phyloP scores from a whole-genome alignment of 1,139 yeast genomes.

The Williopsis jadinii region DNA sequence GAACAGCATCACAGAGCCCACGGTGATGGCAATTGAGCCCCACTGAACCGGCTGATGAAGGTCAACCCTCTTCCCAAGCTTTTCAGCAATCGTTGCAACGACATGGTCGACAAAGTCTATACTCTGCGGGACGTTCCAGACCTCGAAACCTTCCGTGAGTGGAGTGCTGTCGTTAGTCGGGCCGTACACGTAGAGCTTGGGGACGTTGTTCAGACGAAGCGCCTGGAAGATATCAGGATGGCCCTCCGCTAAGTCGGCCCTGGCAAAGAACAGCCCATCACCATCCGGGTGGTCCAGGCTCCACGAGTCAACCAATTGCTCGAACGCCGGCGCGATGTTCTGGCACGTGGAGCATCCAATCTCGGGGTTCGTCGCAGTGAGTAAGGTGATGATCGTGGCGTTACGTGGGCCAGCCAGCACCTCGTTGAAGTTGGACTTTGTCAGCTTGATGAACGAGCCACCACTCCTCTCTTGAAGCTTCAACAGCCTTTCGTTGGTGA shows the following conservation, averaged over 20 bases:
- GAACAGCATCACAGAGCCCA: constrained; percentile 25
- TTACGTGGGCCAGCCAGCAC: constrained; percentile 59
- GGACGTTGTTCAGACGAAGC: constrained; percentile 65
- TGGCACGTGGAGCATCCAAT: constrained; percentile 75
- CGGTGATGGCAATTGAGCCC: constrained; percentile 40
- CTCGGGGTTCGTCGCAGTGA: constrained; percentile 69
- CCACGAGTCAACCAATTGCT: constrained; percentile 59
- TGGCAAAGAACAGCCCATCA: constrained; percentile 53
- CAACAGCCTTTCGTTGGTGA: constrained; percentile 5
- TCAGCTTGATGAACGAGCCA: constrained; percentile 36
- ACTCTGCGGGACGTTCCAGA: constrained; percentile 41
- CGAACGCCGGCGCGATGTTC: constrained; percentile 61
- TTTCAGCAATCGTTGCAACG: constrained; percentile 20
- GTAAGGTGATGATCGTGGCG: constrained; percentile 58
- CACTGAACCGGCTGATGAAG: constrained; percentile 54
- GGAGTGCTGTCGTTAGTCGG: constrained; percentile 40
- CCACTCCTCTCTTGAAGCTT: constrained; percentile 6
- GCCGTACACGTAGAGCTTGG: constrained; percentile 60
- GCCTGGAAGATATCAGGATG: constrained; percentile 47
- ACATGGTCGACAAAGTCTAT: constrained; percentile 41
- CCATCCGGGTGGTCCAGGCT: constrained; percentile 39
- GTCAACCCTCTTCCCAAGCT: constrained; percentile 22
- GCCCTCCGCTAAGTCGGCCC: constrained; percentile 60
- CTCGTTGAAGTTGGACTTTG: constrained; percentile 52
- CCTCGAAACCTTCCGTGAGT: constrained; percentile 31